Evolutionary conservation across 495 filamentous ascomycete species (phyloP), one percentile per base, ranked within the genome.

Genomic region (Xylaria intraflava): DNA sequence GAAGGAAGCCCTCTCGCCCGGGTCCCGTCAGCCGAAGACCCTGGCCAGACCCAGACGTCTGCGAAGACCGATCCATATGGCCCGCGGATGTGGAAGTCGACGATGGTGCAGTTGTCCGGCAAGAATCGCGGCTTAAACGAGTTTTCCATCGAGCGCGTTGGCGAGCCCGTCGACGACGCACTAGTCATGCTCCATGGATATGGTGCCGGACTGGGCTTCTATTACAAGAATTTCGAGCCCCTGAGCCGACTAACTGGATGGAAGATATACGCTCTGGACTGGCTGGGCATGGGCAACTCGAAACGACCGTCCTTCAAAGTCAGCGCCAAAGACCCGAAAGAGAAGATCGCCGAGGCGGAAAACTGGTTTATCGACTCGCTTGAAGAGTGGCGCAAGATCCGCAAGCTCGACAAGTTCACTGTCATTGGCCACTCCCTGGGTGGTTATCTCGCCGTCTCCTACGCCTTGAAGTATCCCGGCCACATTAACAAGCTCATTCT

Each of bases 171-270:
- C 10, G 82, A 91, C 46, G 70, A 83, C 56, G 90, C 91, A 51
- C 75, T 98, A n/a, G 91, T 98, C 19, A 96, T 98, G 85, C 75
- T 98, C 11, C 93, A 98, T 65, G 93, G 93, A 33, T 97, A 97
- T 68, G 94, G 94, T 35, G 93, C 93, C 1, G 93, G 93, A 0
- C 73, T 98, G 3, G 93, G 89, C 4, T 97, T 97, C 65, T 98
- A 95, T 74, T 98, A 97, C 73, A 89, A 90, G 68, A 97, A 97
- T 62, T 97, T 95, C 51, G 93, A 97, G 64, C 82, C 83, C 5
- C 69, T 98, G 35, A 89, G 81, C 50, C 82, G 90, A 10, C 67
- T 81, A 2, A 72, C 77, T 47, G 89, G 90, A 14, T 96, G 92
- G 92, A 89, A 87, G 64, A 69, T 98, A 17, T 96, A 89, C 65